Base-by-base conservation (phyloP, 176 grass and related monocot species). In the Oryza rufipogon region DNA sequence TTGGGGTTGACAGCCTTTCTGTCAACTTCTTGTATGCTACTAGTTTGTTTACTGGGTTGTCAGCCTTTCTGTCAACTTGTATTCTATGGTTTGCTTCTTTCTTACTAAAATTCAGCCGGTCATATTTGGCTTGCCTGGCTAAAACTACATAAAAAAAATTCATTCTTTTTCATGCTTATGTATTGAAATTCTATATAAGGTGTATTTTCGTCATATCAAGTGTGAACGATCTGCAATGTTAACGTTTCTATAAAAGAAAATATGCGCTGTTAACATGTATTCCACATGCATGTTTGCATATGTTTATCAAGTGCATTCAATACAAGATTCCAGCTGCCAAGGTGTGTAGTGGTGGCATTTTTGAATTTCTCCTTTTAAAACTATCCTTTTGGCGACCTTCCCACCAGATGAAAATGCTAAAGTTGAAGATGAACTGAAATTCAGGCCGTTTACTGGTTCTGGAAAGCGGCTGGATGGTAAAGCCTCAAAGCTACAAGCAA, bases 391-490 rank as follows among this genome's bases (percentile, higher is more conserved):
- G 71, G 0, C 4, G 54, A 52, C 10, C 33, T 16, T 9, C 77
- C 92, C 51, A 60, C 20, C 56, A 60, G 88, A 54, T 85, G 47
- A 84, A 79, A 89, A 84, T 3, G 33, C 81, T 54, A 1, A 7
- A 44, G 64, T 70, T 60, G 91, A 90, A 76, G 87, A 84, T 22
- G 83, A 92, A 67, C 83, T 74, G 19, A 95, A 79, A 83, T 93
- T 98, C 76, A 95, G 83, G 71, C 80, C 93, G 49, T 98, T 95
- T 80, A 95, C 83, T 81, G 93, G 93, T 30, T 76, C 41, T 25
- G 86, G 87, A 66, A 95, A 90, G 23, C 68, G 96, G 49, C 70
- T 95, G 86, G 93, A 94, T 83, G 89, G 93, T 54, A 98, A 86
- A 64, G 73, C 83, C 80, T 45, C 83, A 41, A 93, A 89, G 80